Base-by-base conservation (phyloP, 2,329 filamentous ascomycete genomes). In the Fusarium succisae region DNA sequence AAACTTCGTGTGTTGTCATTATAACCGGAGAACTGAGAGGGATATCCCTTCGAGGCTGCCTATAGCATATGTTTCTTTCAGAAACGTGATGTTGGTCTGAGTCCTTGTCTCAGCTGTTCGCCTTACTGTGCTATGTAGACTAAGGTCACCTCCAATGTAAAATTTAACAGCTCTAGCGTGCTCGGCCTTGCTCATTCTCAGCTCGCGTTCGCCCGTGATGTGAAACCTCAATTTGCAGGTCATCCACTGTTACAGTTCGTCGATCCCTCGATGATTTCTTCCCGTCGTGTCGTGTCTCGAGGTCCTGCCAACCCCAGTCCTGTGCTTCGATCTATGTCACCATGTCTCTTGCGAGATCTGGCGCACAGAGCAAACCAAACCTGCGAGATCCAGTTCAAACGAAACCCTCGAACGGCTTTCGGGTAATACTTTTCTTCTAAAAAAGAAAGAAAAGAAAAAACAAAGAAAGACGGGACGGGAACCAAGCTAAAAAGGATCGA, bases 171-270 rank as follows among this genome's bases (percentile, higher is more conserved):
- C 66, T 51, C 41, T 69, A 65, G 44, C 58, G 44, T 35, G 13
- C 30, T 58, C 55, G 55, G 55, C 62, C 69, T 62, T 68, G 66
- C 70, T 75, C 74, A 32, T 38, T 47, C 54, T 54, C 75, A 79
- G 78, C 77, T 73, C 76, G 77, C 53, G 70, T 72, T 74, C 79
- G 70, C 63, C 71, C 71, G 78, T 76, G 79, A 74, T 73, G 75
- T 76, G 72, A 75, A 74, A 74, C 76, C 68, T 70, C 66, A 71
- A 60, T 70, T 74, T 60, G 39, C 41, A 63, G 57, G 63, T 47
- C 65, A 51, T 61, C 62, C 59, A 64, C 53, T 63, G 65, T 71
- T 57, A 67, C 45, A 65, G 58, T 47, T 65, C 35, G 66, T 62
- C 63, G 64, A 66, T 70, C 58, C 69, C 56, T 65, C 58, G 55